These are phyloP conservation scores for Gigaspora rosea DNA, from an alignment of 192 early-diverging fungal species.

Conservation along the genomic window DNA sequence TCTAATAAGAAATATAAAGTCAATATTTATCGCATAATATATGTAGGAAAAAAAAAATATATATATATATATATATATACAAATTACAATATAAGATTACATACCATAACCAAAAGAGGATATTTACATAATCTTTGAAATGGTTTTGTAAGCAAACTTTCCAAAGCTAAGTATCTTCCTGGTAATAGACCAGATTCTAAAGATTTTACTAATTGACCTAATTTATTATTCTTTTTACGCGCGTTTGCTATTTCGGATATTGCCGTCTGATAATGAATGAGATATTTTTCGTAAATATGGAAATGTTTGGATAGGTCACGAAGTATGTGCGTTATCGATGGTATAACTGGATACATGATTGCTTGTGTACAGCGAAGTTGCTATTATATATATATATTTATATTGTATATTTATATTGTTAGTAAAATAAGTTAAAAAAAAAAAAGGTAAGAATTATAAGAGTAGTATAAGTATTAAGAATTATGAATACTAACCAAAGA, in stretches of 20 bases:
- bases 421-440: background rate
- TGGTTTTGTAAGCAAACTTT: slow-evolving; percentile 23
- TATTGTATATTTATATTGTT: background rate
- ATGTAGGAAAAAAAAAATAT: background rate
- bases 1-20: background rate
- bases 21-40: no score
- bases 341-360: slow-evolving; percentile 16
- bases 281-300: slow-evolving; percentile 9
- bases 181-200: background rate
- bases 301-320: background rate
- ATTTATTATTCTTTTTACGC: slow-evolving; percentile 16
- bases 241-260: slow-evolving; percentile 23
- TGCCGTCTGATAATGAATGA: slow-evolving; percentile 15
- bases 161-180: slow-evolving; percentile 1
- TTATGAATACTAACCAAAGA: slow-evolving; percentile 8
- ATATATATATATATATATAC: no score
- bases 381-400: background rate
- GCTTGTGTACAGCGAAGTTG: slow-evolving; percentile 19
- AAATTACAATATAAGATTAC: background rate
- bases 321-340: slow-evolving; percentile 21
- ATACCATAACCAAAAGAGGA: slow-evolving; percentile 24
- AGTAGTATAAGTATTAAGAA: no score
- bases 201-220: slow-evolving; percentile 21
- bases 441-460: background rate
- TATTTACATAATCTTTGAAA: slow-evolving; percentile 32